Conservation (phyloP, 768 basidiomycete genomes). For the Lentinula lateritia region DNA sequence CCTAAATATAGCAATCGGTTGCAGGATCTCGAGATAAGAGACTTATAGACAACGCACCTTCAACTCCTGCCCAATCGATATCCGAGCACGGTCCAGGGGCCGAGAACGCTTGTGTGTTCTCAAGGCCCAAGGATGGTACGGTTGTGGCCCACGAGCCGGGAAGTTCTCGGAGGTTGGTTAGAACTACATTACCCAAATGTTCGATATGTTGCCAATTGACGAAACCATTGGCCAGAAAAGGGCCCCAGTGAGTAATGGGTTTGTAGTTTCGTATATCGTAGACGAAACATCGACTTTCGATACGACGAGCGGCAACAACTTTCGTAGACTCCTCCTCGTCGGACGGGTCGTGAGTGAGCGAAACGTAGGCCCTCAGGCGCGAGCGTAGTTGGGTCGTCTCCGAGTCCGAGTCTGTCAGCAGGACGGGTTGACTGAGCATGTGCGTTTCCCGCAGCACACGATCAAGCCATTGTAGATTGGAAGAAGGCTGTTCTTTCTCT, state of each 20-base stretch:
- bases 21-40: neutral
- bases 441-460: conserved; percentile 31
- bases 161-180: conserved; percentile 46
- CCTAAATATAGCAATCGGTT: conserved; percentile 24
- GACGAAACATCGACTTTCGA: conserved; percentile 48
- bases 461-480: conserved; percentile 42
- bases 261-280: conserved; percentile 63
- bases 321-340: conserved; percentile 27
- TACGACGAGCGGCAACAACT: conserved; percentile 26
- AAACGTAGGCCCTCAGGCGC: conserved; percentile 44
- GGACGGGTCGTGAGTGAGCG: conserved; percentile 24
- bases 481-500: conserved; percentile 22
- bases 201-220: conserved; percentile 66
- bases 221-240: conserved; percentile 34
- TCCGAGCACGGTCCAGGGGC: conserved; percentile 35
- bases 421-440: conserved; percentile 23
- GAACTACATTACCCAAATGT: conserved; percentile 49
- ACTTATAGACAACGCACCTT: conserved; percentile 28
- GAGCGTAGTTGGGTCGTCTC: conserved; percentile 26
- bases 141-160: conserved; percentile 27
- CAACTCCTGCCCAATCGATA: conserved; percentile 70
- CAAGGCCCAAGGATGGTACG: conserved; percentile 44
- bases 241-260: conserved; percentile 50
- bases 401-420: conserved; percentile 10
- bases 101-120: conserved; percentile 49